Conservation (phyloP, 306 rosid genomes). For the Fragaria ananassa region DNA sequence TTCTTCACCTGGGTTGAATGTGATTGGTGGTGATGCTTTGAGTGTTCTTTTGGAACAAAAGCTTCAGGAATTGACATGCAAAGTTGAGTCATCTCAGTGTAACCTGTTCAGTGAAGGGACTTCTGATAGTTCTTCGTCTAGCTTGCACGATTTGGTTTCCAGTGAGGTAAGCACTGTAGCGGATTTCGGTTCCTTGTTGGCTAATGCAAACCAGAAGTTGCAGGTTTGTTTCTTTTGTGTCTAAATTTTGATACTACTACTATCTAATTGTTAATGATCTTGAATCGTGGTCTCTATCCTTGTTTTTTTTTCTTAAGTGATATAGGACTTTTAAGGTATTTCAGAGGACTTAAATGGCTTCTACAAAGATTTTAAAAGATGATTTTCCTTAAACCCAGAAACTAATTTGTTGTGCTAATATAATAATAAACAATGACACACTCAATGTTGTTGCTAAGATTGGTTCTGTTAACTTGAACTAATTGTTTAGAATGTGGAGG, state of each 20-base stretch:
- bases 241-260: constrained; percentile 8
- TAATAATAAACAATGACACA: neutral
- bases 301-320: neutral
- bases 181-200: constrained; percentile 27
- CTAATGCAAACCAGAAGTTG: constrained; percentile 41
- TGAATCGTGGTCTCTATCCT: neutral
- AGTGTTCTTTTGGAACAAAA: constrained; percentile 81
- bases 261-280: constrained; percentile 15
- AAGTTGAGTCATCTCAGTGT: constrained; percentile 47
- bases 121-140: constrained; percentile 42
- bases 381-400: neutral
- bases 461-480: neutral
- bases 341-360: neutral
- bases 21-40: constrained; percentile 57
- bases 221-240: constrained; percentile 50
- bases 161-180: constrained; percentile 25
- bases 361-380: neutral
- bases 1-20: constrained; percentile 44
- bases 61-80: constrained; percentile 68
- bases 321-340: neutral
- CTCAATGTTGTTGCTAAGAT: neutral
- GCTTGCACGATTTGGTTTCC: constrained; percentile 36
- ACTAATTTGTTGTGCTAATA: neutral
- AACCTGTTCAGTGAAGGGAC: constrained; percentile 39
- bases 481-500: neutral